Base-by-base conservation (phyloP, 2,329 filamentous ascomycete species). In the Leptosphaerulina australis region DNA sequence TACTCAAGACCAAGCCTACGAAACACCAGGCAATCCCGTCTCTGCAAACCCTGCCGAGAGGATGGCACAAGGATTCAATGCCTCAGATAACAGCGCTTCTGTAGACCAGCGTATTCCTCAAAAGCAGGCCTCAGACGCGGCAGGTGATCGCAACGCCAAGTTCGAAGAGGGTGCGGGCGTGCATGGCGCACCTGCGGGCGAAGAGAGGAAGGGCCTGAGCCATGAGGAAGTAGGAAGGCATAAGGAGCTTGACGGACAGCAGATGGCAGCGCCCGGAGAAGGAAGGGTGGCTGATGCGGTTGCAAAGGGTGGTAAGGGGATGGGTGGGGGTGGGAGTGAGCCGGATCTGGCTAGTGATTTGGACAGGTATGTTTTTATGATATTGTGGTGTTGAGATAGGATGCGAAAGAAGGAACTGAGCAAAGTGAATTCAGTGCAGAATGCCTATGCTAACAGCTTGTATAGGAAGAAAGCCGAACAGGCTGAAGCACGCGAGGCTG, bases 391-490 rank as follows among this genome's bases (percentile, higher is more conserved):
- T 3, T 9, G 30, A 8, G 35, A 14, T 2, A 4, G 11, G 15
- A 17, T 11, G n/a, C n/a, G n/a, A n/a, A n/a, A n/a, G n/a, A n/a
- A n/a, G n/a, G n/a, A n/a, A n/a, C n/a, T n/a, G n/a, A n/a, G n/a
- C n/a, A n/a, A n/a, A n/a, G n/a, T n/a, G n/a, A n/a, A n/a, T n/a
- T n/a, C n/a, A n/a, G 4, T 18, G 15, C 14, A 11, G 17, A 9
- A 30, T 14, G 7, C 14, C 30, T 8, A 18, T 45, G 44, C 56
- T 63, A 34, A 64, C 21, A n/a, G 10, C 15, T 22, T 8, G 6
- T 28, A 34, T 28, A 75, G 76, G 66, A 80, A 80, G 68, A 80
- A 79, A 66, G 75, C 69, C 2, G 78, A 80, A 68, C 78, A 80
- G 60, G 69, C 72, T 7, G 72, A 70, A 12, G 61, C 69, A 18